Base-by-base conservation (phyloP, 306 rosid genomes). In the Cajanus cajan region DNA sequence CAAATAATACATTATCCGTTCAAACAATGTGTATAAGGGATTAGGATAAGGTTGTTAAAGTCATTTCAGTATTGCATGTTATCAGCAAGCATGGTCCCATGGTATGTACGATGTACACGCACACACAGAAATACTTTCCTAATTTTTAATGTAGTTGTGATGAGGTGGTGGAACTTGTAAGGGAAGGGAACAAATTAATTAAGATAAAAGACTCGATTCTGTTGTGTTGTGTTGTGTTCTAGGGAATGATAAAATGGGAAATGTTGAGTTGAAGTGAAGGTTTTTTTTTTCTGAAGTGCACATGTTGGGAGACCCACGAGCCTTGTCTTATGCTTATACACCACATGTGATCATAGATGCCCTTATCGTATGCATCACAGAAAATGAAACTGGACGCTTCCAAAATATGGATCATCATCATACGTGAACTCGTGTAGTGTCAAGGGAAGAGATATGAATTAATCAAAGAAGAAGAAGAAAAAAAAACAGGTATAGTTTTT, bases 251-350 rank as follows among this genome's bases (percentile, higher is more conserved):
- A 71, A 61, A 63, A 50, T 4, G 58, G 45, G 2, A 59, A 11
- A 57, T 61, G 68, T 34, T 4, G 28, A 37, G 18, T 41, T 7
- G 76, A 43, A 45, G 25, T 68, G 47, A 12, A 33, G 12, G 4
- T 71, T 61, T 44, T 13, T 0, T 19, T 7, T 61, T 21, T 34
- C 34, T 18, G 80, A 37, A 31, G 4, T 39, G 86, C 83, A 83
- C 83, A 83, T 78, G 86, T 73, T 73, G 62, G 18, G 44, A 58
- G 86, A 68, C 86, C 86, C 83, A 58, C 86, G 5, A 19, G 6
- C 33, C 15, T 83, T 73, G 80, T 78, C 86, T 74, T 19, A 68
- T 43, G 37, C 68, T 34, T 15, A 83, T 65, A 59, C 81, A 78
- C 21, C 3, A 19, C 86, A 78, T 78, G 86, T 83, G 86, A 78